phyloP scores from a whole-genome alignment of 192 early-diverging fungal species.

The Spizellomyces punctatus region DNA sequence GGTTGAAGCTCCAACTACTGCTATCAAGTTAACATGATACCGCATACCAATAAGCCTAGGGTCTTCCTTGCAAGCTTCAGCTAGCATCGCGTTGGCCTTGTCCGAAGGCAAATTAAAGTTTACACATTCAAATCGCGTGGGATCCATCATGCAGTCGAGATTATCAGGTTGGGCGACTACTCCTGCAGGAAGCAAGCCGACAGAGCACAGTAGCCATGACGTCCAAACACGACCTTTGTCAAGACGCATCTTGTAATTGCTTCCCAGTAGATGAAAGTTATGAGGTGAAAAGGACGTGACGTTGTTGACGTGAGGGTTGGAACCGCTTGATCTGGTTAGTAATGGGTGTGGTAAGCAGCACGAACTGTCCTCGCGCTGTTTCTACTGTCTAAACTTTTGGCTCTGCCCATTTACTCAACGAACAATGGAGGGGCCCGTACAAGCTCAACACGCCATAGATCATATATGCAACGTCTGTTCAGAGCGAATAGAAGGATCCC shows the following conservation, averaged over 20 bases:
- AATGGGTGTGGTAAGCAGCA: too few species aligned
- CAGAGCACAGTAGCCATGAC: neutral
- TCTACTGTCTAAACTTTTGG: neutral
- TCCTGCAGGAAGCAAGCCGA: neutral
- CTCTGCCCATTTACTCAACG: neutral
- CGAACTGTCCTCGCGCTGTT: too few species aligned
- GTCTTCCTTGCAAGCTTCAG: neutral
- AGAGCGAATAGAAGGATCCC: constrained; percentile 27
- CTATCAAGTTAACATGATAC: neutral
- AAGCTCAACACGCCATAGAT: neutral
- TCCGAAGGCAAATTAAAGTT: neutral
- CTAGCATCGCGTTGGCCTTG: neutral
- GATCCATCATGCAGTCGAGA: neutral
- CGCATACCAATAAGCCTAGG: neutral
- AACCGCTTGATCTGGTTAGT: too few species aligned
- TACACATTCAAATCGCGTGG: neutral
- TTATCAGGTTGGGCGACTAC: neutral
- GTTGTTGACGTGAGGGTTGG: too few species aligned
- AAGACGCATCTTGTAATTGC: neutral
- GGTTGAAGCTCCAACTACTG: neutral
- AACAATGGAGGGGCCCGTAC: neutral
- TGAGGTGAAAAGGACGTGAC: too few species aligned
- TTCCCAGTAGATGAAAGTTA: too few species aligned
- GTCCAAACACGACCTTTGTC: neutral
- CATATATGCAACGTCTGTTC: constrained; percentile 21